Evolutionary conservation across 2,329 filamentous ascomycete genomes (phyloP).

Genomic region (Sclerotinia minor): DNA sequence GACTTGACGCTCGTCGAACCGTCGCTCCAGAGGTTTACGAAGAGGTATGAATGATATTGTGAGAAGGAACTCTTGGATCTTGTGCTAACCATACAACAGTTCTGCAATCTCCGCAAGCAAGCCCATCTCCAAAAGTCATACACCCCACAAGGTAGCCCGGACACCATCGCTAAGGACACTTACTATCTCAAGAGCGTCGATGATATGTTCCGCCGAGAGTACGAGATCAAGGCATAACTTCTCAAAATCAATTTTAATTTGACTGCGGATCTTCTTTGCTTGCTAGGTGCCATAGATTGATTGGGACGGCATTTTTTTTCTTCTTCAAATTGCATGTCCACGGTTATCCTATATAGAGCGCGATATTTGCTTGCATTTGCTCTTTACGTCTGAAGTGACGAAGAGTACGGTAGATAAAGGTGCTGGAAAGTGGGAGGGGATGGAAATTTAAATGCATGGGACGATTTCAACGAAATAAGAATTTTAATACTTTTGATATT

Average conservation of each 20-base stretch:
- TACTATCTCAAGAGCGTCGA: slow-evolving; percentile 83
- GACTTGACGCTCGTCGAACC: slow-evolving; percentile 63
- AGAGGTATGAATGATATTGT: slow-evolving; percentile 53
- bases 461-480: slow-evolving; percentile 11
- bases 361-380: slow-evolving; percentile 19
- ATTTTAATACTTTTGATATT: slow-evolving; percentile 8
- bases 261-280: slow-evolving; percentile 2
- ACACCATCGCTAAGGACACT: slow-evolving; percentile 64
- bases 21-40: slow-evolving; percentile 74
- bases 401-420: not conserved
- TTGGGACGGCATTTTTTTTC: not conserved
- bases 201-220: slow-evolving; percentile 82
- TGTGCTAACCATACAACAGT: slow-evolving; percentile 49
- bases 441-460: slow-evolving; percentile 5
- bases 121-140: slow-evolving; percentile 81
- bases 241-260: slow-evolving; percentile 9
- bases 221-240: slow-evolving; percentile 67
- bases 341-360: slow-evolving; percentile 13
- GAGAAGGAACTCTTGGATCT: slow-evolving; percentile 10
- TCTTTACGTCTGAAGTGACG: not conserved
- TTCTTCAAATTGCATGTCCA: slow-evolving; percentile 14
- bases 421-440: not conserved
- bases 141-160: slow-evolving; percentile 65
- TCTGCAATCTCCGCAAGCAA: slow-evolving; percentile 79
- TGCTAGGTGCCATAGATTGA: slow-evolving; percentile 16